phyloP scores from a whole-genome alignment of 176 grass and related monocot species.

The Eleusine coracana region DNA sequence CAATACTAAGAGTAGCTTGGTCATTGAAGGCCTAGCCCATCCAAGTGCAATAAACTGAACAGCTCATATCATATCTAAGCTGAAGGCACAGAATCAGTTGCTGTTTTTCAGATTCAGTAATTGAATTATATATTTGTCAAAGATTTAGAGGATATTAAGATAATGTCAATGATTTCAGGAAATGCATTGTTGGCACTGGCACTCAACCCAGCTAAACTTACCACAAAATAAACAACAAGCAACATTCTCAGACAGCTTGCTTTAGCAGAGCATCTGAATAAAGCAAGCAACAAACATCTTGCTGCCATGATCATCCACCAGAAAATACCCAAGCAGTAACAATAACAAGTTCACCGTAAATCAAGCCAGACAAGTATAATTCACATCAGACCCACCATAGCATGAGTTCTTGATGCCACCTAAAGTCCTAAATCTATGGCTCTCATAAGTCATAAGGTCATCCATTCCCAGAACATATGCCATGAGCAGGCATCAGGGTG shows the following conservation, averaged over 20 bases:
- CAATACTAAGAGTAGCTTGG: background rate
- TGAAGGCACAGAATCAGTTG: too few relatives aligned
- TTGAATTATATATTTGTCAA: too few relatives aligned
- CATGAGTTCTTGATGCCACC: background rate
- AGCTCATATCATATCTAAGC: too few relatives aligned
- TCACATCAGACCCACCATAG: background rate
- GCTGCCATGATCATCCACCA: background rate
- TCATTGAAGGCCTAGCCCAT: too few relatives aligned
- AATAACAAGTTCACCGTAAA: background rate
- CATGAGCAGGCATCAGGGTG: background rate
- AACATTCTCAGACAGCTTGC: too few relatives aligned
- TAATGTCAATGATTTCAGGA: too few relatives aligned
- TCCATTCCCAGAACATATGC: background rate
- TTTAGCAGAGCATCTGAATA: background rate
- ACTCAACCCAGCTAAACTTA: too few relatives aligned
- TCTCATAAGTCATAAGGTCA: background rate
- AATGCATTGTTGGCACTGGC: too few relatives aligned
- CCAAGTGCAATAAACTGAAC: too few relatives aligned
- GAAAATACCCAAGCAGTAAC: background rate
- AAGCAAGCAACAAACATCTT: slow-evolving; percentile 16
- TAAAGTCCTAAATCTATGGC: background rate
- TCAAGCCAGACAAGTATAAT: background rate
- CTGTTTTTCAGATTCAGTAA: too few relatives aligned
- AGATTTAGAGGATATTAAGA: too few relatives aligned
- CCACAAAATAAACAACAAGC: too few relatives aligned